phyloP scores from a whole-genome alignment of 1,139 yeast species.

The Pichia sorboxylosa region DNA sequence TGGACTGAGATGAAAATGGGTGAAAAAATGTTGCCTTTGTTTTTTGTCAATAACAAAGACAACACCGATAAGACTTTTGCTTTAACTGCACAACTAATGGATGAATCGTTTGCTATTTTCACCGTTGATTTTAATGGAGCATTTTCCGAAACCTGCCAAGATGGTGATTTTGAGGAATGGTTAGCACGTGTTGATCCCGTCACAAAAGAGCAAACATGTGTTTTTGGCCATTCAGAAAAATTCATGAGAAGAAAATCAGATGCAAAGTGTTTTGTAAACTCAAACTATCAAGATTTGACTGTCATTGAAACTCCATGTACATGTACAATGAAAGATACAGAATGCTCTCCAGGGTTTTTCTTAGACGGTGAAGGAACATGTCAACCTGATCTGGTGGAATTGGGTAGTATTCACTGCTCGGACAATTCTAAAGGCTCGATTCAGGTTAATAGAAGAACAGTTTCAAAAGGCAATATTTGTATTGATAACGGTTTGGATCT shows the following conservation, averaged over 20 bases:
- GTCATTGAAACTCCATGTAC: constrained; percentile 49
- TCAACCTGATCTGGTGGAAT: constrained; percentile 32
- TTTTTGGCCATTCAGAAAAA: constrained; percentile 62
- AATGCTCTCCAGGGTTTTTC: constrained; percentile 55
- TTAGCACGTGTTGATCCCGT: constrained; percentile 39
- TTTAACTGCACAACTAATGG: constrained; percentile 31
- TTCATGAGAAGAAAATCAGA: constrained; percentile 58
- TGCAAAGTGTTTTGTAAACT: constrained; percentile 58
- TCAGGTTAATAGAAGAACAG: constrained; percentile 16
- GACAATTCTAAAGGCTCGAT: constrained; percentile 10
- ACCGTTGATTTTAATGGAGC: constrained; percentile 55
- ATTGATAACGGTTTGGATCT: too few species aligned
- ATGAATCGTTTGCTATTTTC: constrained; percentile 22
- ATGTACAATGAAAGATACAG: constrained; percentile 59
- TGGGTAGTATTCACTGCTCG: constrained; percentile 15
- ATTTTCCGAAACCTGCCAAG: constrained; percentile 39
- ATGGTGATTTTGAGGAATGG: constrained; percentile 59
- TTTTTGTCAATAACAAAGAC: constrained; percentile 54
- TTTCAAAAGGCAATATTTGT: constrained; percentile 20
- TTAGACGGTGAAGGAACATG: constrained; percentile 38
- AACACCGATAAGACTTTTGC: constrained; percentile 55
- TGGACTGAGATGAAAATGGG: constrained; percentile 51
- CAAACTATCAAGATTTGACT: constrained; percentile 46
- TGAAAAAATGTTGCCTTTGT: constrained; percentile 32
- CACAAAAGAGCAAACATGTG: constrained; percentile 46